A percentile compares a stretch with the other conserved stretches of the same genome.
These are phyloP conservation scores for Hibiscus syriacus DNA, from an alignment of 345 rosid genomes.

Conservation along the genomic window DNA sequence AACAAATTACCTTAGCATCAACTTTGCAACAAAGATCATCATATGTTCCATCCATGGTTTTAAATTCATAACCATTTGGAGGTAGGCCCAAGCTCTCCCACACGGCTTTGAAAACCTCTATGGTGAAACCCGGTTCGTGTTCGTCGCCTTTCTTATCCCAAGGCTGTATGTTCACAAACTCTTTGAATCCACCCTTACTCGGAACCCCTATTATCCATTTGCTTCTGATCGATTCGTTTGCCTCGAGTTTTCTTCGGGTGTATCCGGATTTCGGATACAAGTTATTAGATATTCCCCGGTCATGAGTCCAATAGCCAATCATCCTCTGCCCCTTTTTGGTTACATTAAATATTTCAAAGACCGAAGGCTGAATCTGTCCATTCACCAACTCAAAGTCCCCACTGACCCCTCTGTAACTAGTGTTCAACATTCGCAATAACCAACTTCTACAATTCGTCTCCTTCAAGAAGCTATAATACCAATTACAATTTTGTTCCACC, in stretches of 20 bases:
- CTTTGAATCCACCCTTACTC: conserved; percentile 17
- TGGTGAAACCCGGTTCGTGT: conserved; percentile 17
- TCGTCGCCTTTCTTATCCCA: neutral
- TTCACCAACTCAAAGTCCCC: conserved; percentile 20
- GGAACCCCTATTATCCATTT: conserved; percentile 30
- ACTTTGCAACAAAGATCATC: conserved; percentile 20
- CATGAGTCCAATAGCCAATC: conserved; percentile 27
- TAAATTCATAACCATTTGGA: conserved; percentile 12
- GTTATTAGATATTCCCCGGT: neutral
- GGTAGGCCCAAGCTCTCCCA: conserved; percentile 7
- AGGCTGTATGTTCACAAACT: conserved; percentile 25
- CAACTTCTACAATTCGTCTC: neutral
- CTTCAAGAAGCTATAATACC: too few relatives aligned
- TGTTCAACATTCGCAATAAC: conserved; percentile 5
- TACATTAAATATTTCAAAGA: conserved; percentile 23
- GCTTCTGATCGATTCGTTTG: conserved; percentile 2
- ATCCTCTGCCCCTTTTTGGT: conserved; percentile 12
- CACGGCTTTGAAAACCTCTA: conserved; percentile 31
- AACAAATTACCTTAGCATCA: conserved; percentile 1
- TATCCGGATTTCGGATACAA: conserved; percentile 6
- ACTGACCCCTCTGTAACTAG: conserved; percentile 19
- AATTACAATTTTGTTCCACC: too few relatives aligned
- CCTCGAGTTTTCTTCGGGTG: neutral
- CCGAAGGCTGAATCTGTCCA: conserved; percentile 17
- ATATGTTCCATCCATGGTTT: conserved; percentile 15